Evolutionary conservation across 352 stramenopile genomes (phyloP).

Genomic region (Globisporangium middletonii): DNA sequence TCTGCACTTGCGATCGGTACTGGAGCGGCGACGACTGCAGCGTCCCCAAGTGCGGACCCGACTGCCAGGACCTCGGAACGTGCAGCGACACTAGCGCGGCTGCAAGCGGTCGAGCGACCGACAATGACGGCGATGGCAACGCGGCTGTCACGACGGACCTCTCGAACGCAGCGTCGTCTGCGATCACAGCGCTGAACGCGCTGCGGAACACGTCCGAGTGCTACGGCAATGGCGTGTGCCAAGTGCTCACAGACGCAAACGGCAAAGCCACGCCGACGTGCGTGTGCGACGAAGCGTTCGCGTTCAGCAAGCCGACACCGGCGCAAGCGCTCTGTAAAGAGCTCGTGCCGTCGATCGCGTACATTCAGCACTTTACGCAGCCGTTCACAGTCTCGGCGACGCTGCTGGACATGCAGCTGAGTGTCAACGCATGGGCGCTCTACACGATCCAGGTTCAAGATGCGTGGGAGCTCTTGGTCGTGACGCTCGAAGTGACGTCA

Average conservation of each 20-base stretch:
- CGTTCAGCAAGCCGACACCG: slow-evolving; percentile 33
- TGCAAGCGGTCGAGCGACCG: neutral
- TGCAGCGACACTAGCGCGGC: slow-evolving; percentile 13
- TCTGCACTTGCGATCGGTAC: slow-evolving; percentile 68
- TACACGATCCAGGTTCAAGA: slow-evolving; percentile 56
- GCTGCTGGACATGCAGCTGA: slow-evolving; percentile 37
- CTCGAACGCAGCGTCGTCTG: slow-evolving; percentile 3
- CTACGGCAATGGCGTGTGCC: slow-evolving; percentile 68
- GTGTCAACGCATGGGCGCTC: slow-evolving; percentile 46
- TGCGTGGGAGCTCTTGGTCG: slow-evolving; percentile 54
- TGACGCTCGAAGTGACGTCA: slow-evolving; percentile 27
- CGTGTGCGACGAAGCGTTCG: slow-evolving; percentile 60
- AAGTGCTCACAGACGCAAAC: slow-evolving; percentile 12
- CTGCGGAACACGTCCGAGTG: slow-evolving; percentile 62
- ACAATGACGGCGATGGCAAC: neutral
- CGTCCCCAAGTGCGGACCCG: slow-evolving; percentile 59
- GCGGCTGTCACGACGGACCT: slow-evolving; percentile 8
- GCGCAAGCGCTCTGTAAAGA: slow-evolving; percentile 55
- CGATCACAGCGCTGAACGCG: slow-evolving; percentile 17
- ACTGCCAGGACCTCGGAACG: slow-evolving; percentile 56
- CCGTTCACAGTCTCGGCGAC: slow-evolving; percentile 37
- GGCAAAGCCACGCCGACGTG: slow-evolving; percentile 32
- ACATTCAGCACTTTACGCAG: slow-evolving; percentile 43
- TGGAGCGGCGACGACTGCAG: slow-evolving; percentile 75
- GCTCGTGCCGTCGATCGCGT: slow-evolving; percentile 48